Evolutionary conservation across 495 filamentous ascomycete genomes (phyloP).

Genomic region (Trichoderma erinaceum): DNA sequence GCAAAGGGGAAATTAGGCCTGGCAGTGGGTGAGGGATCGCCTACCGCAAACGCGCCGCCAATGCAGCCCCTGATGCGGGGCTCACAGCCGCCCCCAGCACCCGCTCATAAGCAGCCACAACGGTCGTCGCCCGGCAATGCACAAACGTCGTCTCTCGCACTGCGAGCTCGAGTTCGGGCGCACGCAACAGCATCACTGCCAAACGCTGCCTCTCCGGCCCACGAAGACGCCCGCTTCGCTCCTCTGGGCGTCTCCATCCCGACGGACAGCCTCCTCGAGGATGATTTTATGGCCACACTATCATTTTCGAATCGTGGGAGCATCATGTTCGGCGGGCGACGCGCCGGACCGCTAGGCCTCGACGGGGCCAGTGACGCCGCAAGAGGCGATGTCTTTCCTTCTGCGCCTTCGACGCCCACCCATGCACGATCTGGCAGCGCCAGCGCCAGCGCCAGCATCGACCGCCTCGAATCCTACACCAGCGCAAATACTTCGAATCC

Average conservation of each 20-base stretch:
- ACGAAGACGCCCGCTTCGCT: conserved; percentile 24
- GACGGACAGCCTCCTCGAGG: conserved; percentile 46
- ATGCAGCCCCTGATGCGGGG: conserved; percentile 17
- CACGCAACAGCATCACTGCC: neutral
- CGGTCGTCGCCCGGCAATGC: conserved; percentile 4
- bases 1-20: conserved; percentile 13
- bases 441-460: conserved; percentile 8
- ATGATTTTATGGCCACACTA: conserved; percentile 42
- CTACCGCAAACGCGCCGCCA: conserved; percentile 14
- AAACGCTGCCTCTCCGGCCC: neutral
- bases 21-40: neutral
- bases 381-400: conserved; percentile 2
- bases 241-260: conserved; percentile 49
- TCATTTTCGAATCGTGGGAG: conserved; percentile 58
- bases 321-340: conserved; percentile 54
- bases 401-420: neutral
- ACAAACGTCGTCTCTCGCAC: conserved; percentile 2
- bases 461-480: neutral
- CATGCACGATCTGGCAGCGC: conserved; percentile 11
- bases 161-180: neutral
- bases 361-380: conserved; percentile 13
- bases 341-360: conserved; percentile 20
- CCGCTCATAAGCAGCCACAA: conserved; percentile 14
- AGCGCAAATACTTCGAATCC: neutral
- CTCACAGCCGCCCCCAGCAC: conserved; percentile 17